Percentiles rank a stretch among this genome's conserved stretches.
phyloP scores from a whole-genome alignment of 495 filamentous ascomycete genomes.

The Lepraria neglecta region DNA sequence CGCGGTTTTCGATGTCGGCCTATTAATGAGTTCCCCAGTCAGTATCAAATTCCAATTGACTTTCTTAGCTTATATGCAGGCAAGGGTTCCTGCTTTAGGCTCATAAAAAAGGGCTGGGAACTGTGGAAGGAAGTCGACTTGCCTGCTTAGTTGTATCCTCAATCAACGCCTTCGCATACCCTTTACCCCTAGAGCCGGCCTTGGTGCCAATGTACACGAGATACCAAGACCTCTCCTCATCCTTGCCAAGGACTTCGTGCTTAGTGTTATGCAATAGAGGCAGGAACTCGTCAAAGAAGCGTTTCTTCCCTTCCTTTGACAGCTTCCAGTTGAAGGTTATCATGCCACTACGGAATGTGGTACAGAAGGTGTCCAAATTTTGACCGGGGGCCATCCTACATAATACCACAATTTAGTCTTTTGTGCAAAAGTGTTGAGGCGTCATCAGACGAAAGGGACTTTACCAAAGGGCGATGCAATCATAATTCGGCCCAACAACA shows the following conservation, averaged over 20 bases:
- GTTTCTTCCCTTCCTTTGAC: constrained; percentile 57
- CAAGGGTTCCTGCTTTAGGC: too few relatives aligned
- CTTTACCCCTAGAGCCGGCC: constrained; percentile 56
- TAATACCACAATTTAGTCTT: not conserved
- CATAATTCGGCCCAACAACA: constrained; percentile 65
- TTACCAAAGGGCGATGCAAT: constrained; percentile 71
- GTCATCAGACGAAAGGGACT: constrained; percentile 29
- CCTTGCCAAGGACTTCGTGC: constrained; percentile 53
- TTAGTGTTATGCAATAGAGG: constrained; percentile 71
- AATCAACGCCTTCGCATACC: constrained; percentile 62
- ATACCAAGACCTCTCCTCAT: constrained; percentile 60
- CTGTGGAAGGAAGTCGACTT: constrained; percentile 25
- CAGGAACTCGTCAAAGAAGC: constrained; percentile 71
- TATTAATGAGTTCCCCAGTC: constrained; percentile 29
- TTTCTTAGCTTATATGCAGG: too few relatives aligned
- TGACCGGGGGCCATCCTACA: constrained; percentile 69
- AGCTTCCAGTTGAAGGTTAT: constrained; percentile 60
- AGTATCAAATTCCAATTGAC: too few relatives aligned
- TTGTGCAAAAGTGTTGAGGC: not conserved
- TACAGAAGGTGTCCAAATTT: constrained; percentile 64
- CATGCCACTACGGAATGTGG: constrained; percentile 63
- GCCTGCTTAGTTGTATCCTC: constrained; percentile 58
- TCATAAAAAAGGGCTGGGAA: too few relatives aligned
- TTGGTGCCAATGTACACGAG: constrained; percentile 74
- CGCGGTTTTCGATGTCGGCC: constrained; percentile 58